phyloP scores from a whole-genome alignment of 2,329 filamentous ascomycete species.

The Xylaria sp. region DNA sequence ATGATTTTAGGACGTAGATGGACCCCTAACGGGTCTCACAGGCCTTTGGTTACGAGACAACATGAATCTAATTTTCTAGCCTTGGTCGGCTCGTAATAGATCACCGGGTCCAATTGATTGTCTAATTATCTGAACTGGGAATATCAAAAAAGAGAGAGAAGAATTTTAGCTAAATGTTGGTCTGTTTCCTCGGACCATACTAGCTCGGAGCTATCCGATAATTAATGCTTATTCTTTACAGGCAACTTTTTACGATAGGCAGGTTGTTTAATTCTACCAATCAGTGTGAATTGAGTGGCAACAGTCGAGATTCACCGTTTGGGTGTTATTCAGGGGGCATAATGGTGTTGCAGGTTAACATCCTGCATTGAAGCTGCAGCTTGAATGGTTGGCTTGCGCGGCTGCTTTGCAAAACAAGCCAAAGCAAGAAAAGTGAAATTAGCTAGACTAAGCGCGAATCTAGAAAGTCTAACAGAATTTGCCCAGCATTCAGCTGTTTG shows the following conservation, averaged over 20 bases:
- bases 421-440: conserved; percentile 18
- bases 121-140: not conserved
- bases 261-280: conserved; percentile 3
- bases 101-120: conserved; percentile 13
- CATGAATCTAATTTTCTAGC: conserved; percentile 5
- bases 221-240: not conserved
- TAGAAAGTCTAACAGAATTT: conserved; percentile 13
- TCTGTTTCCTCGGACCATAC: not conserved
- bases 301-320: conserved; percentile 7
- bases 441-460: conserved; percentile 20
- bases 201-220: not conserved
- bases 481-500: conserved; percentile 2
- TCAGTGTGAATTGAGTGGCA: conserved; percentile 14
- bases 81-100: conserved; percentile 5
- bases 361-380: conserved; percentile 37
- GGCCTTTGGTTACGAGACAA: conserved; percentile 1
- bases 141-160: not conserved
- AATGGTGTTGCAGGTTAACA: conserved; percentile 30
- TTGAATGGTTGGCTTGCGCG: conserved; percentile 23
- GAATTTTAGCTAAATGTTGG: not conserved
- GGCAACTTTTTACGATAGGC: conserved; percentile 4
- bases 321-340: conserved; percentile 26
- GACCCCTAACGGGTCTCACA: conserved; percentile 2
- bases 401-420: conserved; percentile 14
- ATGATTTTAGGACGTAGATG: conserved; percentile 21